Conservation (phyloP, 352 stramenopile species). For the Phytophthora pini region DNA sequence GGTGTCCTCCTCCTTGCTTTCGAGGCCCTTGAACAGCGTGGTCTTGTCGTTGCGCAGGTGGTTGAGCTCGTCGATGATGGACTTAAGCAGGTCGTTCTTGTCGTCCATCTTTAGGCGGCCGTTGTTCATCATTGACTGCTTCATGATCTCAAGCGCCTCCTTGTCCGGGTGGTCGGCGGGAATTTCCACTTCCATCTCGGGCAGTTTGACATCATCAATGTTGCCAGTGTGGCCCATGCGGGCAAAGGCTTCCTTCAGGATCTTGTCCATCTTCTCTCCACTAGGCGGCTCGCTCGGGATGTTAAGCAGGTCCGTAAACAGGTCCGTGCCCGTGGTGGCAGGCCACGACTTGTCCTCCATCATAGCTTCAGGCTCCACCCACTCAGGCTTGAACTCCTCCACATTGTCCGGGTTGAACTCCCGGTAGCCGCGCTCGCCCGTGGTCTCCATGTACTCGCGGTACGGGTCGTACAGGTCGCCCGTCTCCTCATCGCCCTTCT, state of each 20-base stretch:
- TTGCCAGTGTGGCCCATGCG: slow-evolving; percentile 77
- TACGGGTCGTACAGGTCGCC: slow-evolving; percentile 83
- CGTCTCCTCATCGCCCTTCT: slow-evolving; percentile 22
- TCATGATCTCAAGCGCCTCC: slow-evolving; percentile 89
- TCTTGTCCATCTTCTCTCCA: slow-evolving; percentile 71
- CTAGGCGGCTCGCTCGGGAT: slow-evolving; percentile 58
- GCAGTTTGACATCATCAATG: slow-evolving; percentile 75
- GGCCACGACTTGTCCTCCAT: slow-evolving; percentile 92
- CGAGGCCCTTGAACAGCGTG: slow-evolving; percentile 80
- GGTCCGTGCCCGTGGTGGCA: slow-evolving; percentile 72
- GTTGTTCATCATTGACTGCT: slow-evolving; percentile 90
- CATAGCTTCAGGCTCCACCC: slow-evolving; percentile 78
- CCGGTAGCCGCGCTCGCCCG: slow-evolving; percentile 69
- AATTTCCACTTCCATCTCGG: slow-evolving; percentile 75
- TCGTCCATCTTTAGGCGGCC: slow-evolving; percentile 88
- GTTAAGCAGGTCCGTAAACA: slow-evolving; percentile 87
- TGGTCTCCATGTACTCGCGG: slow-evolving; percentile 82
- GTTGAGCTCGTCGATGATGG: slow-evolving; percentile 83
- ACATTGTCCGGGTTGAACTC: slow-evolving; percentile 83
- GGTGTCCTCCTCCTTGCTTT: slow-evolving; percentile 38
- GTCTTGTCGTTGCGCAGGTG: slow-evolving; percentile 88
- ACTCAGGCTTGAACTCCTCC: slow-evolving; percentile 64
- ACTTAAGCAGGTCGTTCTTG: slow-evolving; percentile 89
- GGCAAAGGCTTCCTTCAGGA: slow-evolving; percentile 75
- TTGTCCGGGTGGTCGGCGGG: slow-evolving; percentile 72